Evolutionary conservation across 2,329 filamentous ascomycete species (phyloP).

Genomic region (Aspergillus sergii): DNA sequence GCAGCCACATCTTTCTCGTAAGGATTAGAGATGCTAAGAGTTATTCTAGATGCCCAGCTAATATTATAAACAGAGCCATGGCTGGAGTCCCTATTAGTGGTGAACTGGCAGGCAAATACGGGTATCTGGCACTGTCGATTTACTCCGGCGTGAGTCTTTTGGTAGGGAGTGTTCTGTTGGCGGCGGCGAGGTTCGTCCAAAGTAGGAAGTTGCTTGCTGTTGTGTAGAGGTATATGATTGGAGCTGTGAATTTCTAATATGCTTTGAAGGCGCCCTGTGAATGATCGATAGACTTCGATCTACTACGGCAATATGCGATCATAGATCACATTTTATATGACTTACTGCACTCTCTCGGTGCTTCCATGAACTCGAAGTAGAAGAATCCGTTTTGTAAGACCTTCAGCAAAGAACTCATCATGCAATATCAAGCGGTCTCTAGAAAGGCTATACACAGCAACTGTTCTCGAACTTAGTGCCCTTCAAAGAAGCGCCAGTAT

Average conservation of each 20-base stretch:
- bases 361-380: too few relatives aligned
- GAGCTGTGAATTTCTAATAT: not conserved
- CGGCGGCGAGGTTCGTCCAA: constrained; percentile 24
- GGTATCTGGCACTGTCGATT: constrained; percentile 46
- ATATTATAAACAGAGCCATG: constrained; percentile 35
- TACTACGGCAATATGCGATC: not conserved
- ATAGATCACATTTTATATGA: not conserved
- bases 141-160: constrained; percentile 40
- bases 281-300: not conserved
- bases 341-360: not conserved
- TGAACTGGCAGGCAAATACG: constrained; percentile 39
- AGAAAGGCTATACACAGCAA: not conserved
- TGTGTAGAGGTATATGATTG: constrained; percentile 1
- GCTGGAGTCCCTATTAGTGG: constrained; percentile 49
- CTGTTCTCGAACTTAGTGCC: too few relatives aligned
- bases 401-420: not conserved
- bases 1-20: constrained; percentile 48
- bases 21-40: constrained; percentile 13
- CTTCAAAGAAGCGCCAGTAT: too few relatives aligned
- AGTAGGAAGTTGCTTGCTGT: constrained; percentile 16
- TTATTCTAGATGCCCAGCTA: not conserved
- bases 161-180: constrained; percentile 30
- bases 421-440: not conserved
- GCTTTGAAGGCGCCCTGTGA: not conserved
- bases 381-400: not conserved